Evolutionary conservation across 345 rosid genomes (phyloP).

Genomic region (Dimocarpus longan): DNA sequence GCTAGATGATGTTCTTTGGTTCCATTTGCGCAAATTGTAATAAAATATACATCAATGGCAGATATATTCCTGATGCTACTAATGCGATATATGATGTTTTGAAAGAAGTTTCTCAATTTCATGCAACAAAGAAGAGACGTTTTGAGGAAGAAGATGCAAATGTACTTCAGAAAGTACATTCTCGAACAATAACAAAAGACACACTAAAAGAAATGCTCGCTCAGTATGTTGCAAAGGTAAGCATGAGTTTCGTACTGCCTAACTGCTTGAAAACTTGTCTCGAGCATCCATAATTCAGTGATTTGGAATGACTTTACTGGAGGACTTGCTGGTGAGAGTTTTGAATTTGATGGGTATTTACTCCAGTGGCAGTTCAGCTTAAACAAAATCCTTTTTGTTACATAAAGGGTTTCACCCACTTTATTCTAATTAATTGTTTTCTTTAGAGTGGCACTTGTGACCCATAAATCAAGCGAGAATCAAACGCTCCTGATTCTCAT

Average conservation of each 20-base stretch:
- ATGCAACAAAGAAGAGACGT: constrained; percentile 59
- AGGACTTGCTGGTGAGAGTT: neutral
- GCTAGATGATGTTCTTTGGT: neutral
- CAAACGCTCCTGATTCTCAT: neutral
- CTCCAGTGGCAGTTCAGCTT: neutral
- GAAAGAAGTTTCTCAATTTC: constrained; percentile 67
- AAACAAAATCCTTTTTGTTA: neutral
- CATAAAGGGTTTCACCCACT: neutral
- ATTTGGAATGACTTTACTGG: neutral
- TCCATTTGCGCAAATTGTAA: neutral
- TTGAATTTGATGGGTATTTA: neutral
- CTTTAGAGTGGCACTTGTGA: neutral
- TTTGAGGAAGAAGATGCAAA: constrained; percentile 52
- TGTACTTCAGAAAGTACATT: constrained; percentile 59
- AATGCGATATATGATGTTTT: constrained; percentile 74
- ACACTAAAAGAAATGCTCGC: constrained; percentile 73
- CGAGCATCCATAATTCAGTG: neutral
- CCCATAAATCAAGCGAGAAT: neutral
- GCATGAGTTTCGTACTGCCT: neutral
- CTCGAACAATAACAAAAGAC: constrained; percentile 64
- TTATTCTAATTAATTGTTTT: too few relatives aligned
- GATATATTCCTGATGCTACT: constrained; percentile 87
- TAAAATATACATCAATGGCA: constrained; percentile 30
- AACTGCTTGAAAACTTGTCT: neutral
- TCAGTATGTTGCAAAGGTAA: constrained; percentile 86